Base-by-base conservation (phyloP, 2,329 filamentous ascomycete genomes). In the Bipolaris cookei region DNA sequence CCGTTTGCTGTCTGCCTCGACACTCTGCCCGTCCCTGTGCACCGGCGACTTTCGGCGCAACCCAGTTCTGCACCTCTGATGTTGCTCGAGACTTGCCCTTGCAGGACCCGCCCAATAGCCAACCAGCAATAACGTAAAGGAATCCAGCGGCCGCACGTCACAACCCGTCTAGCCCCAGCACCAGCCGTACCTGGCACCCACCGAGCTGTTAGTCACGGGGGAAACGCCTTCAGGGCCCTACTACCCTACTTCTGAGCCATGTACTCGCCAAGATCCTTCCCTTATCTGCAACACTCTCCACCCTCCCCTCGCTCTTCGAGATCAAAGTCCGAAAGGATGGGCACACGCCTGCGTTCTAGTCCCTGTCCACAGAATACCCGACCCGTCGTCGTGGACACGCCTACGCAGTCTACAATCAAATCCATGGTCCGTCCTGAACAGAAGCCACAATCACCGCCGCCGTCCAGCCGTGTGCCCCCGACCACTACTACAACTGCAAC, bases 241-340 rank as follows among this genome's bases (percentile, higher is more conserved):
- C 58, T 64, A 64, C 46, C 39, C 16, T 54, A 28, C 42, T 4
- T 32, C 11, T 11, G 50, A 43, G 81, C 81, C 77, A 77, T 81
- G 70, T 65, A 65, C 53, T 78, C 80, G 67, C 78, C 79, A 67
- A 76, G 78, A 64, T 78, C 78, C 57, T 81, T 77, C 67, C 74
- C 75, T 53, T 79, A 78, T 68, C 65, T 72, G 32, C 70, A 72
- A n/a, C 67, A 63, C 43, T 67, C 71, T 52, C 67, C 73, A 52
- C 71, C 77, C 32, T 70, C 78, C 50, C 68, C 75, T 42, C 69
- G 65, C 51, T 58, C 54, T 38, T 61, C 54, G 14, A 58, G 28
- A 30, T 39, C 45, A 34, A 47, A 30, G 38, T 58, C 64, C 14
- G 70, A 70, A 41, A 76, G 68, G 61, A 76, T 75, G 73, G 71